Evolutionary conservation across 208 protist species (phyloP).

Genomic region (Leishmania major): DNA sequence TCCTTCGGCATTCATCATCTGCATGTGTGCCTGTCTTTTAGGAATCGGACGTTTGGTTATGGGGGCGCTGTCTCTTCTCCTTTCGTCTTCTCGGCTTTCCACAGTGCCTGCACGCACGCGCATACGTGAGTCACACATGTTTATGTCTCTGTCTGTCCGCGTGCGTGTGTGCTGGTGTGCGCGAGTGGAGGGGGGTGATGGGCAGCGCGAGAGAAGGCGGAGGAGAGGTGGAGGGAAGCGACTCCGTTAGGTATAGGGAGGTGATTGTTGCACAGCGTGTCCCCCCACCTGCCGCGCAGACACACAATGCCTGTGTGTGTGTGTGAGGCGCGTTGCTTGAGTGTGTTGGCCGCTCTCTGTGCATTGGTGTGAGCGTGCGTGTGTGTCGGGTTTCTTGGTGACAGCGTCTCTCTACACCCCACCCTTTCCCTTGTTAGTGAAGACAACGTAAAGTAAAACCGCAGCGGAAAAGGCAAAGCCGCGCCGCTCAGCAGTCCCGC

Average conservation of each 20-base stretch:
- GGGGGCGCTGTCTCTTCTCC: background rate
- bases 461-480: background rate
- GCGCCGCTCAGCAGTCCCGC: background rate
- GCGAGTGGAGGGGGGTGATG: background rate
- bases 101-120: background rate
- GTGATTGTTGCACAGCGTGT: background rate
- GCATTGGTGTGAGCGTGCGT: background rate
- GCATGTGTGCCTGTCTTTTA: constrained; percentile 7
- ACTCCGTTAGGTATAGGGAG: background rate
- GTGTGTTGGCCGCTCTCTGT: background rate
- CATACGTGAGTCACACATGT: background rate
- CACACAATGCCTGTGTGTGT: background rate
- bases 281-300: background rate
- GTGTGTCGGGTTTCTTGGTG: background rate
- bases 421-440: background rate
- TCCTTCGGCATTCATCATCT: background rate
- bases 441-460: background rate
- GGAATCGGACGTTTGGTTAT: background rate
- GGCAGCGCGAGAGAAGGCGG: background rate
- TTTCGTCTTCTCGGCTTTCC: background rate
- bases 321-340: background rate
- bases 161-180: background rate
- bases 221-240: background rate
- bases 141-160: background rate
- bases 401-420: background rate